Percentiles rank a stretch among this genome's conserved stretches.
Conservation (phyloP, 441 rosid genomes). For the Sinapis alba region DNA sequence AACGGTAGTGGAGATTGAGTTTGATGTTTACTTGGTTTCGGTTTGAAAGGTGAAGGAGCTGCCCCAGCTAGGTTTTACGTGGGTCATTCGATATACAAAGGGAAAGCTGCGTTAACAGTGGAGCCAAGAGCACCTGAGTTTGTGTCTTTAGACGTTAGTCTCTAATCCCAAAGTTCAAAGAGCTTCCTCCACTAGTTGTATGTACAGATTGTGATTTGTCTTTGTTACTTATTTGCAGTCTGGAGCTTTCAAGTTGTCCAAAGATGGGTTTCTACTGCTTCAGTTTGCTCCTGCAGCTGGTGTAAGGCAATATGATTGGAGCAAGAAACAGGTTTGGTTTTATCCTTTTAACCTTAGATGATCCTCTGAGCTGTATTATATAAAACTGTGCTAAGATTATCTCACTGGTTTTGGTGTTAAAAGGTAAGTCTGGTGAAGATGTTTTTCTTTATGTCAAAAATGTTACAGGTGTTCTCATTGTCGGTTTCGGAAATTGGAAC, state of each 20-base stretch:
- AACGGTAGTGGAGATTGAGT: background rate
- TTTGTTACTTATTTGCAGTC: constrained; percentile 48
- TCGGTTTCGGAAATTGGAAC: constrained; percentile 80
- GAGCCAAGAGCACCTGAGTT: constrained; percentile 88
- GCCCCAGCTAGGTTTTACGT: constrained; percentile 66
- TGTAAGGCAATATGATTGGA: constrained; percentile 81
- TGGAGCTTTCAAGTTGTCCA: constrained; percentile 70
- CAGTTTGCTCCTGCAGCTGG: constrained; percentile 85
- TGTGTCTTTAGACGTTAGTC: constrained; percentile 62
- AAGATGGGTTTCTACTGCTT: constrained; percentile 65
- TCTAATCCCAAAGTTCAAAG: constrained; percentile 26
- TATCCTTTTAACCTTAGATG: background rate
- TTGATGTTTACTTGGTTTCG: constrained; percentile 10
- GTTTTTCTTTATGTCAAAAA: background rate
- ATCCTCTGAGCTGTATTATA: background rate
- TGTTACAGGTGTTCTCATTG: constrained; percentile 67
- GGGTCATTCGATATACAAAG: constrained; percentile 90
- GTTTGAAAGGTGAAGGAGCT: constrained; percentile 45
- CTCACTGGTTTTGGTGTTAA: background rate
- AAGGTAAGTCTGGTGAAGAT: background rate
- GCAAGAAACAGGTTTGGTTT: constrained; percentile 70
- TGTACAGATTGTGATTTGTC: background rate
- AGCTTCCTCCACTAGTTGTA: background rate
- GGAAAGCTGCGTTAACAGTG: constrained; percentile 86
- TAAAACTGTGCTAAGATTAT: background rate